phyloP scores from a whole-genome alignment of 768 basidiomycete species.

The Podaxis mareebaensis region DNA sequence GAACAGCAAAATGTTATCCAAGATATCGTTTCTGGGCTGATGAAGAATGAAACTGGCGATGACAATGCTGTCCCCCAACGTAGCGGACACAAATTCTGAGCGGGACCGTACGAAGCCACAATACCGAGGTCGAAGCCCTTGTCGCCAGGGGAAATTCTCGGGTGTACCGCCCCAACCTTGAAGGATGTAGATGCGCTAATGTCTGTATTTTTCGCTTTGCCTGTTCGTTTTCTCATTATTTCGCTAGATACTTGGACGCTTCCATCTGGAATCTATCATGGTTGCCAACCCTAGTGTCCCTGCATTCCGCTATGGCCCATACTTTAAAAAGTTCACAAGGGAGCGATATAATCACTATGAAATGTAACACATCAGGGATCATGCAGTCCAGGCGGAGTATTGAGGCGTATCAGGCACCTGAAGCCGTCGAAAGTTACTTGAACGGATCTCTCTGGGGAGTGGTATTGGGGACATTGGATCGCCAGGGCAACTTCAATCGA shows the following conservation, averaged over 20 bases:
- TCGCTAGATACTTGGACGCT: slow-evolving; percentile 85
- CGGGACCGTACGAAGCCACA: slow-evolving; percentile 67
- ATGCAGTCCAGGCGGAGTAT: slow-evolving; percentile 81
- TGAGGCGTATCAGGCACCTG: slow-evolving; percentile 40
- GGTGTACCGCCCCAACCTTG: slow-evolving; percentile 91
- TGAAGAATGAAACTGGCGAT: slow-evolving; percentile 16
- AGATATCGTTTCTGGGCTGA: slow-evolving; percentile 9
- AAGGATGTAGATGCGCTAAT: slow-evolving; percentile 83
- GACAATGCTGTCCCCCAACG: slow-evolving; percentile 6
- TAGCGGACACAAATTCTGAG: slow-evolving; percentile 38
- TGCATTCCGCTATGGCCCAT: slow-evolving; percentile 97
- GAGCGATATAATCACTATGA: slow-evolving; percentile 88
- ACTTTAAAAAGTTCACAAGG: slow-evolving; percentile 93
- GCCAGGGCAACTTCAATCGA: slow-evolving; percentile 92
- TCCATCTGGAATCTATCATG: slow-evolving; percentile 99
- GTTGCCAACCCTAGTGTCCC: slow-evolving; percentile 96
- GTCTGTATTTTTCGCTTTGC: slow-evolving; percentile 46
- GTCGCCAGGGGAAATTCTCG: slow-evolving; percentile 94
- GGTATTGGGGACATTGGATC: slow-evolving; percentile 89
- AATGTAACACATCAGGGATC: slow-evolving; percentile 76
- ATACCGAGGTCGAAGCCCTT: slow-evolving; percentile 91
- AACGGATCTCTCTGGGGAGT: slow-evolving; percentile 76
- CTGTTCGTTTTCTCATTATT: slow-evolving; percentile 6
- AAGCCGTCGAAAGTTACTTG: slow-evolving; percentile 23
- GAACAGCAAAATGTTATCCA: slow-evolving; percentile 30